Percentiles rank a stretch among this genome's conserved stretches.
Conservation (phyloP, 495 filamentous ascomycete genomes). For the Physcia stellaris region DNA sequence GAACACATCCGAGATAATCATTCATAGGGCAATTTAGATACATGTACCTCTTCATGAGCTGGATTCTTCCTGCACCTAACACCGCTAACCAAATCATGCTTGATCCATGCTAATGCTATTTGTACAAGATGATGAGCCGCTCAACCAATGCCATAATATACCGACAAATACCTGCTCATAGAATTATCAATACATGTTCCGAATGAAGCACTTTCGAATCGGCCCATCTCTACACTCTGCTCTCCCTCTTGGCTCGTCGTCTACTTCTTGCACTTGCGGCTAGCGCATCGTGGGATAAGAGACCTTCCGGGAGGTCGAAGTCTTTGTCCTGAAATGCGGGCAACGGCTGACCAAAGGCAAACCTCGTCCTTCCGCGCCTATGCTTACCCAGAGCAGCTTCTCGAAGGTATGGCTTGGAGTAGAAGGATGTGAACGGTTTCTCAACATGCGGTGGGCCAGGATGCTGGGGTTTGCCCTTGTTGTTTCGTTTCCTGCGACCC, state of each 20-base stretch:
- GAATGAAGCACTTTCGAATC: conserved; percentile 22
- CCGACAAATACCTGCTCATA: too few species aligned
- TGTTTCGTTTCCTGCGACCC: conserved; percentile 4
- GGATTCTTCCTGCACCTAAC: too few species aligned
- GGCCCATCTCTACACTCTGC: conserved; percentile 5
- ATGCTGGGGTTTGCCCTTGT: conserved; percentile 1
- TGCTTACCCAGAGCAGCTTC: conserved; percentile 54
- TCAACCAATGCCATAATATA: too few species aligned
- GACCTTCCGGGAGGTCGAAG: conserved; percentile 59
- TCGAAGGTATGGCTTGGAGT: conserved; percentile 59
- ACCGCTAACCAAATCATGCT: too few species aligned
- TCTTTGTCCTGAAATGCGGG: conserved; percentile 56
- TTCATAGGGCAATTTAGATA: too few species aligned
- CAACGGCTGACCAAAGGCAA: conserved; percentile 71
- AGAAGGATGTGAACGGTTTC: conserved; percentile 77
- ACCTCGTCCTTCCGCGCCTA: conserved; percentile 38
- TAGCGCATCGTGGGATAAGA: neutral
- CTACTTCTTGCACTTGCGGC: conserved; percentile 11
- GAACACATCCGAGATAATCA: too few species aligned
- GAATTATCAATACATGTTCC: too few species aligned
- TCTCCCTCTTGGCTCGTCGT: conserved; percentile 8
- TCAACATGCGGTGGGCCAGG: conserved; percentile 18
- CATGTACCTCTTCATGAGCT: too few species aligned
- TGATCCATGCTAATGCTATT: too few species aligned
- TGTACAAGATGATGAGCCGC: too few species aligned